A percentile compares a stretch with the other conserved stretches of the same genome.
Evolutionary conservation across 331 rosid genomes (phyloP).

Genomic region (Malus hybrid): DNA sequence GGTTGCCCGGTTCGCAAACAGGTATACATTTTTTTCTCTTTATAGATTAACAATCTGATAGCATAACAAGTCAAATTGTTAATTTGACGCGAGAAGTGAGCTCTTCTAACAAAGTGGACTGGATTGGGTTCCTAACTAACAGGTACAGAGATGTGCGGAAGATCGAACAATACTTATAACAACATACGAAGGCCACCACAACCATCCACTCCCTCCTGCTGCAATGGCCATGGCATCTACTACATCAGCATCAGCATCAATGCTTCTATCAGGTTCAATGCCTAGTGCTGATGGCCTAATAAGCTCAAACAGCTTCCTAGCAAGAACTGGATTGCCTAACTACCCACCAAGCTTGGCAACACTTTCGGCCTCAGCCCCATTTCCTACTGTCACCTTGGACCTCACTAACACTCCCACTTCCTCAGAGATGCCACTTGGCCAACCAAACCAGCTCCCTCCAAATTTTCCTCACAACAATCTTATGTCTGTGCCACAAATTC

Average conservation of each 20-base stretch:
- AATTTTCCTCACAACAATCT: slow-evolving; percentile 20
- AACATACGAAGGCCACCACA: slow-evolving; percentile 65
- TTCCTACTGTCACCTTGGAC: slow-evolving; percentile 73
- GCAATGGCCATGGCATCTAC: slow-evolving; percentile 52
- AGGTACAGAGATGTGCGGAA: slow-evolving; percentile 46
- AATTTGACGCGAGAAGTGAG: not conserved
- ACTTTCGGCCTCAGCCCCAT: slow-evolving; percentile 73
- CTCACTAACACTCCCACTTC: slow-evolving; percentile 32
- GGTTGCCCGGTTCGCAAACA: slow-evolving; percentile 71
- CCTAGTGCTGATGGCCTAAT: slow-evolving; percentile 41
- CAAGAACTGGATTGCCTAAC: slow-evolving; percentile 23
- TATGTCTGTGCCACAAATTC: slow-evolving; percentile 17
- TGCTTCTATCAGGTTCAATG: slow-evolving; percentile 70
- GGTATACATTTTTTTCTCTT: slow-evolving; percentile 8
- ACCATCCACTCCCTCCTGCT: slow-evolving; percentile 49
- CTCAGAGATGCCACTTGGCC: slow-evolving; percentile 7
- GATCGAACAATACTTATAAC: slow-evolving; percentile 44
- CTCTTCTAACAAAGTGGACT: not conserved
- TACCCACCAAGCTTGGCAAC: slow-evolving; percentile 45
- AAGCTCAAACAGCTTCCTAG: slow-evolving; percentile 28
- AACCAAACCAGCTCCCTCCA: slow-evolving; percentile 11
- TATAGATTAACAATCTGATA: not conserved
- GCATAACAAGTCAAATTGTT: not conserved
- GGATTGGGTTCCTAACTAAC: not conserved
- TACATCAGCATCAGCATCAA: slow-evolving; percentile 64